phyloP scores from a whole-genome alignment of 192 early-diverging fungal species.

The Backusella westeae region DNA sequence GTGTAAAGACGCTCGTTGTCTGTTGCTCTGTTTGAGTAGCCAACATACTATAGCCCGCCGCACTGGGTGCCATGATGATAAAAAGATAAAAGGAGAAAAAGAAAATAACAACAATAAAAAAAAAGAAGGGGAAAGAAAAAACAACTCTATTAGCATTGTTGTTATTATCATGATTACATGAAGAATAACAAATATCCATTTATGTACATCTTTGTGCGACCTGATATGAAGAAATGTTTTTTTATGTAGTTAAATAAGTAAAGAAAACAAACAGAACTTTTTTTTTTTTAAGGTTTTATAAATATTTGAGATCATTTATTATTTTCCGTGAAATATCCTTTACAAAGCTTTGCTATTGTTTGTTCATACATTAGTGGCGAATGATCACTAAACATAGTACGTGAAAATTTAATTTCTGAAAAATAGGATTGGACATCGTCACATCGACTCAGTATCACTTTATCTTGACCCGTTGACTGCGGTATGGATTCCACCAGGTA shows the following conservation, averaged over 20 bases:
- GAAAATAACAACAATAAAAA: not conserved
- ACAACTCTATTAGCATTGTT: not conserved
- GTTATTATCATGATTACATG: not conserved
- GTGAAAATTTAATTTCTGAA: constrained; percentile 76
- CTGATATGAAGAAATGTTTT: not conserved
- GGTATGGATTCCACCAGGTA: constrained; percentile 58
- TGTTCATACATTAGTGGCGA: constrained; percentile 70
- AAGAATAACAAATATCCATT: not conserved
- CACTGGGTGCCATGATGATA: constrained; percentile 20
- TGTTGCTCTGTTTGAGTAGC: constrained; percentile 23
- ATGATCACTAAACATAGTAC: constrained; percentile 80
- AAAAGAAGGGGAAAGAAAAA: not conserved
- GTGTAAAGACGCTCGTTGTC: constrained; percentile 21
- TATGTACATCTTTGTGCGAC: constrained; percentile 1
- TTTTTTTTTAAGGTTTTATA: too few relatives aligned
- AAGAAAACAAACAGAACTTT: not conserved
- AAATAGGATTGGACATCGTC: constrained; percentile 79
- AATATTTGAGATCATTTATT: not conserved
- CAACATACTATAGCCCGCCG: constrained; percentile 19
- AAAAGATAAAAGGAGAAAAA: not conserved
- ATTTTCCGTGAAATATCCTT: constrained; percentile 25
- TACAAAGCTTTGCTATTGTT: constrained; percentile 31
- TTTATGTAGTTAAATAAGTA: not conserved
- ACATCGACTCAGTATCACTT: constrained; percentile 55
- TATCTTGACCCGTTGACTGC: constrained; percentile 45